Base-by-base conservation (phyloP, 2,329 filamentous ascomycete genomes). In the Xylariaceae sp. region DNA sequence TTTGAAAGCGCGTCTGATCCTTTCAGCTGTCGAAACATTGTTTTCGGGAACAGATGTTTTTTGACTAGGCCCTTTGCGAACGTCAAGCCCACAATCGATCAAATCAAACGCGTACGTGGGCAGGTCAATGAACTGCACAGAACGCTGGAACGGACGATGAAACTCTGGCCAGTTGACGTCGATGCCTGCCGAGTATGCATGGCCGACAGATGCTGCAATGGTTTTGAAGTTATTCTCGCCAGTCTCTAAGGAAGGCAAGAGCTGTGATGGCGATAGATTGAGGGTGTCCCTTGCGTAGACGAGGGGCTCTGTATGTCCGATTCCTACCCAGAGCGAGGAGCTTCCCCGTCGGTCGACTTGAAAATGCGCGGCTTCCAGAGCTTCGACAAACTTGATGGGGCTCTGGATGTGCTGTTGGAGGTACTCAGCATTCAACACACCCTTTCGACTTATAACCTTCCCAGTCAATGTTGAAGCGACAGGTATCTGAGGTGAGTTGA, bases 401-500 rank as follows among this genome's bases (percentile, higher is more conserved):
- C 57, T 40, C 6, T 49, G 33, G 7, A 51, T 39, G 33, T 59
- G 51, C 6, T 45, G 52, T 14, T 53, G 56, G 22, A 60, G 47
- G 47, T 61, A 52, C 6, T 36, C 14, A n/a, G 54, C 44, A 14
- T 48, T 43, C 56, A 58, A 62, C 6, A 48, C 18, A 11, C 45
- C 44, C 11, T 53, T 47, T 39, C 52, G 51, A 17, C 52, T 49
- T 18, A 60, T 54, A 2, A 57, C 41, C 38, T 55, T 52, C 27
- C 58, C 55, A 27, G 56, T 59, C 10, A 63, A 47, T 10, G 58
- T 57, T 36, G 57, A 63, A 36, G 55, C 44, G 33, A 63, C 53
- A 18, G 83, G 81, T 2, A 86, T 69, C 31, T 65, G 66, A 2
- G 83, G 82, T 1, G 59, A 17, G 15, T 62, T 58, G 63, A 75